Evolutionary conservation across 2,329 filamentous ascomycete species (phyloP).

Genomic region (Shiraia sp.): DNA sequence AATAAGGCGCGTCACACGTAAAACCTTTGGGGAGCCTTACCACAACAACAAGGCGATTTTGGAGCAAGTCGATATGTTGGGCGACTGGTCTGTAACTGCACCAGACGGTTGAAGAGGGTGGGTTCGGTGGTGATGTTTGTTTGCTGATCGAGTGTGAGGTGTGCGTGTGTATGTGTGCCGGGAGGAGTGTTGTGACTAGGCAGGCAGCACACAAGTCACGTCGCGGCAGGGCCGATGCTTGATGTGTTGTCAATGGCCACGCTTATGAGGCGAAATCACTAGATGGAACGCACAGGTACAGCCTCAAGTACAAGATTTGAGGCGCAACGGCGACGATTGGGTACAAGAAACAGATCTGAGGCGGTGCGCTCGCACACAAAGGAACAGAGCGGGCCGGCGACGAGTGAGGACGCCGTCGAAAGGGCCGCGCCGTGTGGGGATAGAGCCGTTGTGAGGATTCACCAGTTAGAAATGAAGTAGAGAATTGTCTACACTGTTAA

Average conservation of each 20-base stretch:
- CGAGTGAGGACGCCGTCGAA: constrained; percentile 29
- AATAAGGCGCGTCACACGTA: constrained; percentile 28
- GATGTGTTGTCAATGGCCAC: constrained; percentile 51
- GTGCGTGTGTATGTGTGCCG: too few species aligned
- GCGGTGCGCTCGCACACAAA: constrained; percentile 37
- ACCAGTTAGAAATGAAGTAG: constrained; percentile 37
- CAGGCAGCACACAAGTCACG: constrained; percentile 39
- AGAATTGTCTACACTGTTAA: constrained; percentile 35
- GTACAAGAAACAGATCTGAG: constrained; percentile 29
- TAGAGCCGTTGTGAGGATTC: constrained; percentile 36
- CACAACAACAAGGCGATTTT: constrained; percentile 22
- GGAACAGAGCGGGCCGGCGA: constrained; percentile 16
- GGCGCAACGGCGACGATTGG: constrained; percentile 35
- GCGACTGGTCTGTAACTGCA: constrained; percentile 20
- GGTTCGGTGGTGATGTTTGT: constrained; percentile 29
- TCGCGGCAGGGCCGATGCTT: constrained; percentile 43
- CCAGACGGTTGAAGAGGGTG: constrained; percentile 26
- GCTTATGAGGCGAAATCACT: constrained; percentile 43
- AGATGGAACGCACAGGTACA: constrained; percentile 34
- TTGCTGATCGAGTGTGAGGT: constrained; percentile 38
- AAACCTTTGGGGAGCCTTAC: constrained; percentile 25
- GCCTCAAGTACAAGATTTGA: constrained; percentile 35
- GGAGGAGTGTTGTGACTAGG: constrained; percentile 34
- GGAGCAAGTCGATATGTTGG: constrained; percentile 18
- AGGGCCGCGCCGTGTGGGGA: constrained; percentile 44